These are phyloP conservation scores for Endocarpon pusillum DNA, from an alignment of 495 filamentous ascomycete species.

Conservation along the genomic window DNA sequence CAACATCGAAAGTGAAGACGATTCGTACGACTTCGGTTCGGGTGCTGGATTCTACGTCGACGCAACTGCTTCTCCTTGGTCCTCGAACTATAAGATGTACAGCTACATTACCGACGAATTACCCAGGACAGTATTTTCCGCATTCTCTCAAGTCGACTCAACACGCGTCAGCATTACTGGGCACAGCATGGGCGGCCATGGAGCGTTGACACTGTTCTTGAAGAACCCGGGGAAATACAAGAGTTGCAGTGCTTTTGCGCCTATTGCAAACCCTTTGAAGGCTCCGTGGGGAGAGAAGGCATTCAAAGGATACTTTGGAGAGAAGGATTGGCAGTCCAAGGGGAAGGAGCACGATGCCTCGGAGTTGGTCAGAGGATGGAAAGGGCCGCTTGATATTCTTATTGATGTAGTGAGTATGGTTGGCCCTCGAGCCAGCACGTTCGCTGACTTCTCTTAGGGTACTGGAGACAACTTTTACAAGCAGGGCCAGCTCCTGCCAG, in stretches of 20 bases:
- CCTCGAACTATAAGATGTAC: slow-evolving; percentile 75
- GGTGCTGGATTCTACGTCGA: slow-evolving; percentile 93
- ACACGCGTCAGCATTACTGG: slow-evolving; percentile 64
- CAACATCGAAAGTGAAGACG: slow-evolving; percentile 62
- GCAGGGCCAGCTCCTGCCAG: slow-evolving; percentile 76
- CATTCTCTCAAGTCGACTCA: slow-evolving; percentile 48
- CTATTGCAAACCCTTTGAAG: slow-evolving; percentile 70
- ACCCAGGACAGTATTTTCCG: slow-evolving; percentile 50
- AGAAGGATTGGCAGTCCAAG: slow-evolving; percentile 39
- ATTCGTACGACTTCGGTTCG: slow-evolving; percentile 74
- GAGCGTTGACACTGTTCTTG: slow-evolving; percentile 78
- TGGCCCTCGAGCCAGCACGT: background rate
- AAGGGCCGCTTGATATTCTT: slow-evolving; percentile 49
- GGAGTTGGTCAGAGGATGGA: slow-evolving; percentile 65
- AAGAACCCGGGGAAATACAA: slow-evolving; percentile 81
- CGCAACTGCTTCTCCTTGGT: slow-evolving; percentile 60
- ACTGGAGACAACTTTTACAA: slow-evolving; percentile 94
- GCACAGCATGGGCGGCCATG: slow-evolving; percentile 94
- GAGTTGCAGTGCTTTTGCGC: slow-evolving; percentile 77
- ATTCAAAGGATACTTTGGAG: slow-evolving; percentile 75
- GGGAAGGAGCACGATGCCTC: slow-evolving; percentile 91
- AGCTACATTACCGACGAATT: slow-evolving; percentile 74
- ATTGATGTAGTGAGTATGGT: slow-evolving; percentile 55
- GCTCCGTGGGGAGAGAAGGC: slow-evolving; percentile 96
- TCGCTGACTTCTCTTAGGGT: slow-evolving; percentile 29